These are phyloP conservation scores for Thermothelomyces thermophilus DNA, from an alignment of 2,329 filamentous ascomycete species.

Conservation along the genomic window DNA sequence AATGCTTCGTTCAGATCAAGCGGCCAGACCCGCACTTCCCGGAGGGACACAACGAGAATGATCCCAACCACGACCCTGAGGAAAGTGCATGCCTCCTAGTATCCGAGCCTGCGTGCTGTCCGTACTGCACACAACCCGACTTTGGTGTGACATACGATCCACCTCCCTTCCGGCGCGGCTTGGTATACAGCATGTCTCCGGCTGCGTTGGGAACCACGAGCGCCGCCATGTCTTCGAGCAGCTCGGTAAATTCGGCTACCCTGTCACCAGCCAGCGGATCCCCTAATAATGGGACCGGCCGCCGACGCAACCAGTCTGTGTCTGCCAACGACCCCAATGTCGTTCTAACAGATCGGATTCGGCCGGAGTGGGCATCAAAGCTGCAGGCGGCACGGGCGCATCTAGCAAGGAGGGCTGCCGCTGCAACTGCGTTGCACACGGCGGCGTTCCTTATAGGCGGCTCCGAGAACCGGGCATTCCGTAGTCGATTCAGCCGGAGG, in stretches of 20 bases:
- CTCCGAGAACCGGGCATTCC: constrained; percentile 45
- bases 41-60: constrained; percentile 58
- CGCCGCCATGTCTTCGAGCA: constrained; percentile 80
- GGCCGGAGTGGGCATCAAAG: constrained; percentile 92
- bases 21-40: constrained; percentile 84
- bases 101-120: constrained; percentile 85
- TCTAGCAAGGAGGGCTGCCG: constrained; percentile 77
- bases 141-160: constrained; percentile 94
- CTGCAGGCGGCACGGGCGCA: constrained; percentile 78
- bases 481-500: constrained; percentile 52
- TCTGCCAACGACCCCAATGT: constrained; percentile 80
- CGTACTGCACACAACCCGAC: constrained; percentile 90
- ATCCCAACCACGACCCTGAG: constrained; percentile 37
- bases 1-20: constrained; percentile 99
- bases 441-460: constrained; percentile 86
- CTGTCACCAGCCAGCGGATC: constrained; percentile 33
- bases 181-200: constrained; percentile 57
- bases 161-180: constrained; percentile 78
- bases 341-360: constrained; percentile 84
- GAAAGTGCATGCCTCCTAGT: constrained; percentile 62
- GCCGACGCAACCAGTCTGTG: constrained; percentile 49
- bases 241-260: constrained; percentile 60
- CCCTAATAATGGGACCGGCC: constrained; percentile 32
- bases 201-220: constrained; percentile 43
- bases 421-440: constrained; percentile 88